A percentile compares a stretch with the other conserved stretches of the same genome.
Conservation (phyloP, 148 eudicot genomes). For the Pharnaceum exiguum region DNA sequence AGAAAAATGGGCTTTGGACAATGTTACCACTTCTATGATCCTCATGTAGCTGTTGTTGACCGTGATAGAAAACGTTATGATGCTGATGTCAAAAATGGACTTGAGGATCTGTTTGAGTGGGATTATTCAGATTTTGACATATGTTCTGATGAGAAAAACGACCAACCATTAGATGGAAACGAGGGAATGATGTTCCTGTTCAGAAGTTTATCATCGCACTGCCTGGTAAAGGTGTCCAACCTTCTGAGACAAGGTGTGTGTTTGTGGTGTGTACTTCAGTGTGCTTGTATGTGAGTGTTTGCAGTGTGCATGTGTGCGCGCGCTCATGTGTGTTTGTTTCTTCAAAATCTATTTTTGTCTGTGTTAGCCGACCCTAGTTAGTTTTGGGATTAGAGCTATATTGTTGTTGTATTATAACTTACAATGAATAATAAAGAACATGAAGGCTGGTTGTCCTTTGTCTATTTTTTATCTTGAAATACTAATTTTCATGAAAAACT, state of each 20-base stretch:
- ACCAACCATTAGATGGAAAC: slow-evolving; percentile 16
- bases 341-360: too few species aligned
- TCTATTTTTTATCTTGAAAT: too few species aligned
- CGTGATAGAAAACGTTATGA: slow-evolving; percentile 24
- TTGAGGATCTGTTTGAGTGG: slow-evolving; percentile 49
- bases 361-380: too few species aligned
- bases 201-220: slow-evolving; percentile 17
- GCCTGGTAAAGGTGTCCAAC: slow-evolving; percentile 12
- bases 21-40: slow-evolving; percentile 4
- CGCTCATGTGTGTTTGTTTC: too few species aligned
- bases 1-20: slow-evolving; percentile 27
- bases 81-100: slow-evolving; percentile 36
- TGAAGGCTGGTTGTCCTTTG: too few species aligned
- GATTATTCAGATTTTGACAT: slow-evolving; percentile 35
- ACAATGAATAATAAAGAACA: too few species aligned
- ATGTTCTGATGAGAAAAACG: slow-evolving; percentile 26
- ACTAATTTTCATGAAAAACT: too few species aligned
- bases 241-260: slow-evolving; percentile 52
- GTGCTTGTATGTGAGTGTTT: too few species aligned
- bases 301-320: too few species aligned
- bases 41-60: slow-evolving; percentile 24
- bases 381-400: too few species aligned
- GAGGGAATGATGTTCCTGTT: slow-evolving; percentile 36
- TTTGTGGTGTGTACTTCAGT: not conserved
- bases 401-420: too few species aligned